Conservation (phyloP, 2,329 filamentous ascomycete genomes). For the Polytolypa hystricis region DNA sequence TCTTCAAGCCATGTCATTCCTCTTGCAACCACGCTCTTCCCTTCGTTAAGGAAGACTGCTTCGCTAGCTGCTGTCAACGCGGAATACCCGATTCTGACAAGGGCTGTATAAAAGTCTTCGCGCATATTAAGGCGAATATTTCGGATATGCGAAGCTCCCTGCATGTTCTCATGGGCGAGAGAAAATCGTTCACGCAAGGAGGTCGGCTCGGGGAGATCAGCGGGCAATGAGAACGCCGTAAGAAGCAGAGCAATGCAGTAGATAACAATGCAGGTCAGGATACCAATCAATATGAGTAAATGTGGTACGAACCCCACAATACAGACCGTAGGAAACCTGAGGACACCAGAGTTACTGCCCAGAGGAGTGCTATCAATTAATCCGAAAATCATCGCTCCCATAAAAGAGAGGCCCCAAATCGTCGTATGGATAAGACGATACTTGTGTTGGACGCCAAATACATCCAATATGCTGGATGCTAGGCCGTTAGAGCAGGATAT, state of each 20-base stretch:
- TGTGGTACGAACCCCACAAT: slow-evolving; percentile 93
- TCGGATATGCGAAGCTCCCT: slow-evolving; percentile 77
- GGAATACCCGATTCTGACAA: slow-evolving; percentile 76
- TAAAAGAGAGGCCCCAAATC: slow-evolving; percentile 83
- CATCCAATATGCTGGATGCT: slow-evolving; percentile 69
- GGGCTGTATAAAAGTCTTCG: slow-evolving; percentile 91
- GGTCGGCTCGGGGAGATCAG: slow-evolving; percentile 33
- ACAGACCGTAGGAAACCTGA: slow-evolving; percentile 86
- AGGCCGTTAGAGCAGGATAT: slow-evolving; percentile 85
- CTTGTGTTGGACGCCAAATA: slow-evolving; percentile 66
- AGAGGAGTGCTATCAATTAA: slow-evolving; percentile 41
- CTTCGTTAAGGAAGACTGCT: slow-evolving; percentile 91
- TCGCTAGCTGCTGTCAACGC: slow-evolving; percentile 89
- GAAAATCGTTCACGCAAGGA: slow-evolving; percentile 50
- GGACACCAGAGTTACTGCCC: slow-evolving; percentile 46
- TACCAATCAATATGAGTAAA: slow-evolving; percentile 72
- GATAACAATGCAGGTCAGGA: slow-evolving; percentile 62
- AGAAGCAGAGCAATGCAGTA: slow-evolving; percentile 67
- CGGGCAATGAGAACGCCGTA: slow-evolving; percentile 57
- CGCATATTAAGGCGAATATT: slow-evolving; percentile 69
- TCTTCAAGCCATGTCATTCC: slow-evolving; percentile 85
- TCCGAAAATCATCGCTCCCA: slow-evolving; percentile 73
- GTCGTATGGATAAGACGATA: slow-evolving; percentile 79
- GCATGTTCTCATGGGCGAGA: slow-evolving; percentile 75
- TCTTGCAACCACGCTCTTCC: slow-evolving; percentile 60